A percentile compares a stretch with the other conserved stretches of the same genome.
Evolutionary conservation across 176 grass and related monocot species (phyloP).

Genomic region (Chloris gayana): DNA sequence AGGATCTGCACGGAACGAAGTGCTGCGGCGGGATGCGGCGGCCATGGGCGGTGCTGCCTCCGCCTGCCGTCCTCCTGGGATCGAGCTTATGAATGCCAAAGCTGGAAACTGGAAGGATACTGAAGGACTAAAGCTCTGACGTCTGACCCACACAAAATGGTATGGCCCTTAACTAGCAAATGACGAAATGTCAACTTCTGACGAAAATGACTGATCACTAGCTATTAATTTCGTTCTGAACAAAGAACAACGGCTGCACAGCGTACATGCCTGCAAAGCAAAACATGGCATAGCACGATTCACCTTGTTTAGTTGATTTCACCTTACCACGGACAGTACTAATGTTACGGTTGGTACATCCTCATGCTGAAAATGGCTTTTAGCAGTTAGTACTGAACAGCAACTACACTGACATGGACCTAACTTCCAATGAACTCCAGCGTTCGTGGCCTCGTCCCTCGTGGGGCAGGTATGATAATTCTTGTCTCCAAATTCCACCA

Average conservation of each 20-base stretch:
- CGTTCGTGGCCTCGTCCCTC: too few species aligned
- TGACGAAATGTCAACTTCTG: slow-evolving; percentile 32
- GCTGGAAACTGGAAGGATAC: not conserved
- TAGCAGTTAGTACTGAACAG: not conserved
- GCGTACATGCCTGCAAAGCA: not conserved
- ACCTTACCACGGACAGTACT: not conserved
- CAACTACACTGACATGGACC: not conserved
- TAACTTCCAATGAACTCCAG: slow-evolving; percentile 14
- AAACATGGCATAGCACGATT: not conserved
- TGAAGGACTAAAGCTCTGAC: not conserved
- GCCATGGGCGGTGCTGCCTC: too few species aligned
- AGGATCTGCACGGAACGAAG: not conserved
- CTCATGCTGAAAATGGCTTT: not conserved
- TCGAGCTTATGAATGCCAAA: too few species aligned
- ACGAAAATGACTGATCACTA: not conserved
- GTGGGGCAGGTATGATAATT: not conserved
- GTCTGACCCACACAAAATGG: not conserved
- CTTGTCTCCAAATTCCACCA: not conserved
- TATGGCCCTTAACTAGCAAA: slow-evolving; percentile 13
- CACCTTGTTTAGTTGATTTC: not conserved
- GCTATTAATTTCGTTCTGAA: not conserved
- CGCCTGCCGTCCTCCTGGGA: too few species aligned
- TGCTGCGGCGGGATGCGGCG: too few species aligned
- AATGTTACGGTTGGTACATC: not conserved
- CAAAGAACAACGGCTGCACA: not conserved